Percentiles rank a stretch among this genome's conserved stretches.
These are phyloP conservation scores for Erythrophleum fordii DNA, from an alignment of 306 rosid species.

Conservation along the genomic window DNA sequence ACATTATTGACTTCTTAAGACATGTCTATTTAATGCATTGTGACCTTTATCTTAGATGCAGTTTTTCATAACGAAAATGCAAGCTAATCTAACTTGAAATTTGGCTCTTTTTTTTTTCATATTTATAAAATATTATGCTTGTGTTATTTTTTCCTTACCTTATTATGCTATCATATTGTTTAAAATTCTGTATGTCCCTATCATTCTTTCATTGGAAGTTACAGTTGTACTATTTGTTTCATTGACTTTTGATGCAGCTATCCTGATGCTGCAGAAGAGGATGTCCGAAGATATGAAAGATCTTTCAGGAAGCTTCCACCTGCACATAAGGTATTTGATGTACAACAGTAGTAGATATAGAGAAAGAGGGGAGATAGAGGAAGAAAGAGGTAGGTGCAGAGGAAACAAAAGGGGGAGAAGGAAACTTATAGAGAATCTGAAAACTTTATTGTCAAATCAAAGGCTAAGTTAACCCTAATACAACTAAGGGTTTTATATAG, in stretches of 20 bases:
- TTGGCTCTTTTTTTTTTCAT: neutral
- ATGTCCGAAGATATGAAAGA: slow-evolving; percentile 85
- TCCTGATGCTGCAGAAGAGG: slow-evolving; percentile 92
- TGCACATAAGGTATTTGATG: slow-evolving; percentile 72
- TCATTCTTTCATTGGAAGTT: slow-evolving; percentile 20
- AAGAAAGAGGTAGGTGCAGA: neutral
- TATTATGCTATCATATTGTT: neutral
- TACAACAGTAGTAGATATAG: neutral
- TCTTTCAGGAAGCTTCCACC: slow-evolving; percentile 78
- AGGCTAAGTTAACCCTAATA: neutral
- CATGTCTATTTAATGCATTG: neutral
- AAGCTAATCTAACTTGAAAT: neutral
- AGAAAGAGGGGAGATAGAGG: neutral
- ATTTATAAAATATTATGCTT: slow-evolving; percentile 1
- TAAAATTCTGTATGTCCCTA: neutral
- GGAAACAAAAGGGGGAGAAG: neutral
- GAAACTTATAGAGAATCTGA: neutral
- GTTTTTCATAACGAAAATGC: neutral
- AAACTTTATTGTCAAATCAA: neutral
- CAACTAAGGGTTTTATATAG: neutral
- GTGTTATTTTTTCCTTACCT: neutral
- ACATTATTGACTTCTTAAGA: neutral
- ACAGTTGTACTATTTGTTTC: slow-evolving; percentile 13
- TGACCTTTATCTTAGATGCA: neutral
- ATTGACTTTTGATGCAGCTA: slow-evolving; percentile 58